A percentile compares a stretch with the other conserved stretches of the same genome.
These are phyloP conservation scores for Kregervanrija delftensis DNA, from an alignment of 805 yeast species.

Conservation along the genomic window DNA sequence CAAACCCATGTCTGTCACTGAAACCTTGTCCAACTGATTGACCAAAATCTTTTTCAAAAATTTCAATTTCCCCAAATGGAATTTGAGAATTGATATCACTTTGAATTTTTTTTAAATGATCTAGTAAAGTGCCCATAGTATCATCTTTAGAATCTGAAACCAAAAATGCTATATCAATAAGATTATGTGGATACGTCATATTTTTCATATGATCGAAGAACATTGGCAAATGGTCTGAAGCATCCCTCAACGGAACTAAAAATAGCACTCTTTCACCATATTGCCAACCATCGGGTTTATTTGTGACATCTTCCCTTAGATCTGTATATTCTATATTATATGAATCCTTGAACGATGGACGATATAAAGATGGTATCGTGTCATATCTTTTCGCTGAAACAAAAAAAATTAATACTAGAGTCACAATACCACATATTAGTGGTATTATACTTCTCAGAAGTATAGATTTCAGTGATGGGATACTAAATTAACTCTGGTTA, in stretches of 20 bases:
- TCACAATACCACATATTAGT: no score
- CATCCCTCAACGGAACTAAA: constrained; percentile 55
- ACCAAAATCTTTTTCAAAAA: constrained; percentile 88
- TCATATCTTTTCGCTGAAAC: no score
- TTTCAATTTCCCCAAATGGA: constrained; percentile 80
- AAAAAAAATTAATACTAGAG: no score
- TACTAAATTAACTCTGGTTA: background rate
- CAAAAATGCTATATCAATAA: constrained; percentile 64
- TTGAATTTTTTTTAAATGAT: constrained; percentile 50
- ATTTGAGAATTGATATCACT: constrained; percentile 49
- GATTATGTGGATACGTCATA: constrained; percentile 50
- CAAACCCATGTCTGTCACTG: constrained; percentile 90
- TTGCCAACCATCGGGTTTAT: constrained; percentile 47
- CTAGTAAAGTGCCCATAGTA: constrained; percentile 45
- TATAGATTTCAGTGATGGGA: background rate
- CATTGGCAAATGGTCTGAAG: constrained; percentile 56
- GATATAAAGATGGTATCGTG: constrained; percentile 9
- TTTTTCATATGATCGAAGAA: constrained; percentile 50
- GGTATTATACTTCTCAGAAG: no score
- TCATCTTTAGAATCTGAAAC: constrained; percentile 88
- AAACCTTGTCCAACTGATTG: constrained; percentile 90
- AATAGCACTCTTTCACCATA: constrained; percentile 44
- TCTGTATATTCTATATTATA: constrained; percentile 25
- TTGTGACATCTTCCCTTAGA: constrained; percentile 32
- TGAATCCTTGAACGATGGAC: constrained; percentile 12